These are phyloP conservation scores for Hygrophorus pudorinus DNA, from an alignment of 768 basidiomycete species.

Conservation along the genomic window DNA sequence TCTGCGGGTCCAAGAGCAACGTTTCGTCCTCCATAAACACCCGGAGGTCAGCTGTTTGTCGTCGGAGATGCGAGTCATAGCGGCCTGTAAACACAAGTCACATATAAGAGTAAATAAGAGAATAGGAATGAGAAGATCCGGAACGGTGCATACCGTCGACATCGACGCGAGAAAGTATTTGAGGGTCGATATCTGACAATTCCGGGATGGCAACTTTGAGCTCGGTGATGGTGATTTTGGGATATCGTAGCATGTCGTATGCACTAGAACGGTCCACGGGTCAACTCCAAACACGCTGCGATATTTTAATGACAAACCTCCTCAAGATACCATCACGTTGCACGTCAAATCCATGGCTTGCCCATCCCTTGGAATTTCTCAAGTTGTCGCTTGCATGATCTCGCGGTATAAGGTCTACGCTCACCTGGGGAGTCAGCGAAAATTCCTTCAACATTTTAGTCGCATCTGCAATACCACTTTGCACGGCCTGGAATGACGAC, in stretches of 20 bases:
- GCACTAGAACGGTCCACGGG: constrained; percentile 36
- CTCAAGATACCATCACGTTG: constrained; percentile 34
- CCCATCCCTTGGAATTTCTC: constrained; percentile 23
- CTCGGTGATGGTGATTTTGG: constrained; percentile 32
- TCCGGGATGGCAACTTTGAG: constrained; percentile 39
- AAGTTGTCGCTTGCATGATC: background rate
- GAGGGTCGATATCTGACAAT: constrained; percentile 38
- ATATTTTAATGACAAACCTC: constrained; percentile 19
- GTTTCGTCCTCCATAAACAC: constrained; percentile 71
- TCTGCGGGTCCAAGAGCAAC: constrained; percentile 51
- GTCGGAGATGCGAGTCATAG: constrained; percentile 51
- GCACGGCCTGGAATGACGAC: constrained; percentile 25
- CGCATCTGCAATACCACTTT: constrained; percentile 23
- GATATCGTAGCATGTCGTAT: constrained; percentile 61
- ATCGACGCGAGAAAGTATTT: constrained; percentile 48
- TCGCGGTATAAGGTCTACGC: background rate
- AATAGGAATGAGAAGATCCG: background rate
- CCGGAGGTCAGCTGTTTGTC: constrained; percentile 69
- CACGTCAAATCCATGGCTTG: constrained; percentile 30
- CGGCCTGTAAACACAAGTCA: constrained; percentile 29
- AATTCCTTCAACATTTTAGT: constrained; percentile 26
- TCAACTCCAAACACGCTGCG: no score
- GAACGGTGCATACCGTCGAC: constrained; percentile 49
- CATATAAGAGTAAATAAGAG: background rate
- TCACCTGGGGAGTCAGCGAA: constrained; percentile 34